A percentile compares a stretch with the other conserved stretches of the same genome.
phyloP scores from a whole-genome alignment of 805 yeast species.

The Komagataella kurtzmanii region DNA sequence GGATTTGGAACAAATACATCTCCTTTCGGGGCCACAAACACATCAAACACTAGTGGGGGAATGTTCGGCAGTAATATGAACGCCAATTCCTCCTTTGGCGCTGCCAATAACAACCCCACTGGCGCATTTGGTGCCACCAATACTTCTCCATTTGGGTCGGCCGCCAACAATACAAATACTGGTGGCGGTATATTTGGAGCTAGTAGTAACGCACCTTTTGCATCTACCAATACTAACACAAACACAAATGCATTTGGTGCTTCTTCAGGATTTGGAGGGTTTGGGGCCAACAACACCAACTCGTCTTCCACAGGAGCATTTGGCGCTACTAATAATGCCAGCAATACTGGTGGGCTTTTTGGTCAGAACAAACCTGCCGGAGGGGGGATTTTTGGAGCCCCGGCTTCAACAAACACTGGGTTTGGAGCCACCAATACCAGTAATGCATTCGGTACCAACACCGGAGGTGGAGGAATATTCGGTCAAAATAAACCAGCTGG shows the following conservation, averaged over 20 bases:
- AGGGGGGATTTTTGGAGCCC: conserved; percentile 22
- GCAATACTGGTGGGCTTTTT: conserved; percentile 6
- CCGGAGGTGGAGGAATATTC: conserved; percentile 3
- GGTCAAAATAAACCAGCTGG: conserved; percentile 3
- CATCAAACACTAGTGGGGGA: conserved; percentile 11
- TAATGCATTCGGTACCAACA: conserved; percentile 19
- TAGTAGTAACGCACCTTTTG: conserved; percentile 8
- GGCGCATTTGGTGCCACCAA: conserved; percentile 8
- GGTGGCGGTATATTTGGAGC: conserved; percentile 26
- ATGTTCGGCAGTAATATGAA: conserved; percentile 13
- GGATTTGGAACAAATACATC: conserved; percentile 5
- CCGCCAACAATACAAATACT: conserved; percentile 11
- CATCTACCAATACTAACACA: conserved; percentile 11
- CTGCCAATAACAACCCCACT: background rate
- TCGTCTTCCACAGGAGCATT: conserved; percentile 5
- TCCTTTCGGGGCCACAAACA: conserved; percentile 11
- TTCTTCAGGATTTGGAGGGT: conserved; percentile 6
- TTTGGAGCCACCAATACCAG: conserved; percentile 4
- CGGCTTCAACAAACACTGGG: conserved; percentile 11
- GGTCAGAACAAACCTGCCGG: conserved; percentile 10
- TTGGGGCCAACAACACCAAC: conserved; percentile 8
- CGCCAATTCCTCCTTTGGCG: conserved; percentile 7
- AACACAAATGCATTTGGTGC: conserved; percentile 18
- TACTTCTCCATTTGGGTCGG: conserved; percentile 11
- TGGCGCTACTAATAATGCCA: conserved; percentile 10